Conservation (phyloP, 2,329 filamentous ascomycete species). For the Colletotrichum sp. region DNA sequence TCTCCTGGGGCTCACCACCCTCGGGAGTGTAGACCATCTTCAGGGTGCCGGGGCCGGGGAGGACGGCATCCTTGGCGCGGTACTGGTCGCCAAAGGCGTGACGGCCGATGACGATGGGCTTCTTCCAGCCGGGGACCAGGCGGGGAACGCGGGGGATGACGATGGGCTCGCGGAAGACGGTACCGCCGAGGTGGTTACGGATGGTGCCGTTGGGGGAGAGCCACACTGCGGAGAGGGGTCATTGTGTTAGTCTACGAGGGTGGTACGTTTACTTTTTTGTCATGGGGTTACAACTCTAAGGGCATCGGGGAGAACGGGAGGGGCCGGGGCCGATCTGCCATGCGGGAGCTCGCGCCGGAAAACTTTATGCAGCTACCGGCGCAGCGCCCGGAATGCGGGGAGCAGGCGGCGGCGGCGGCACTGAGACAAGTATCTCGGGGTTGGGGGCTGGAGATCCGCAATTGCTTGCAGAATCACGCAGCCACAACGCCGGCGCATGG, state of each 20-base stretch:
- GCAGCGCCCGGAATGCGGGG: not conserved
- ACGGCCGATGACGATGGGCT: slow-evolving; percentile 98
- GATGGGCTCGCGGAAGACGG: slow-evolving; percentile 98
- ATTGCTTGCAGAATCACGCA: not conserved
- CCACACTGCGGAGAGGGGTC: slow-evolving; percentile 72
- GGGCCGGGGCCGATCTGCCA: not conserved
- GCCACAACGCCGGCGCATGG: not conserved
- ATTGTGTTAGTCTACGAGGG: not conserved
- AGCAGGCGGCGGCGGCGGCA: not conserved
- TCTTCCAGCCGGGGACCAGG: slow-evolving; percentile 96
- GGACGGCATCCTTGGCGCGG: slow-evolving; percentile 90
- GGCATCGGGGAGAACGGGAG: not conserved
- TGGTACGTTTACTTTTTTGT: not conserved
- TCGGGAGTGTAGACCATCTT: slow-evolving; percentile 94
- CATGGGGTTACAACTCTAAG: not conserved
- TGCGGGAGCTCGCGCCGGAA: not conserved
- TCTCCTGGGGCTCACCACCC: slow-evolving; percentile 79
- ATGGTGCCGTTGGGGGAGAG: slow-evolving; percentile 94
- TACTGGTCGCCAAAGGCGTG: slow-evolving; percentile 99
- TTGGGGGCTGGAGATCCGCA: not conserved
- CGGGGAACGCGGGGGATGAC: slow-evolving; percentile 93
- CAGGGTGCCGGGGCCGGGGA: slow-evolving; percentile 83
- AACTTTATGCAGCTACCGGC: slow-evolving; percentile 2
- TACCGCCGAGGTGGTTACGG: slow-evolving; percentile 80
- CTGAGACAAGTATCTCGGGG: not conserved